These are phyloP conservation scores for Colletotrichum melonis DNA, from an alignment of 2,329 filamentous ascomycete species.

Conservation along the genomic window DNA sequence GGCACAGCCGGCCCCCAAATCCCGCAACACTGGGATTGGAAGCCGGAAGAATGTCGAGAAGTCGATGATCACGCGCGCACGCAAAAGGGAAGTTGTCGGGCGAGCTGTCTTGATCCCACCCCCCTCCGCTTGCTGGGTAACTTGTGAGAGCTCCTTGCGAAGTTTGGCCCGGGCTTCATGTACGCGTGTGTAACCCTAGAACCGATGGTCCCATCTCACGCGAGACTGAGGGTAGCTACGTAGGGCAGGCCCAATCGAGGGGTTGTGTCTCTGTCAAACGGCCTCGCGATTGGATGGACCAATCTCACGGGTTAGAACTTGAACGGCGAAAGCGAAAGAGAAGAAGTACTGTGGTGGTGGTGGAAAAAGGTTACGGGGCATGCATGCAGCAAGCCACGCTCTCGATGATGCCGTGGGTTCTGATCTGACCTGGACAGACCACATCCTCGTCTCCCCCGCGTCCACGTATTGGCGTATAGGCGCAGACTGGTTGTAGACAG, in stretches of 20 bases:
- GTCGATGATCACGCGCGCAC: constrained; percentile 19
- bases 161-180: neutral
- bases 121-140: neutral
- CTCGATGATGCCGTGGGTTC: constrained; percentile 30
- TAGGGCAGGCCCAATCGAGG: neutral
- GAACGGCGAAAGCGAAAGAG: constrained; percentile 11
- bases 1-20: constrained; percentile 22
- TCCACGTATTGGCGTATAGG: neutral
- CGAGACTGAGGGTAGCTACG: constrained; percentile 3
- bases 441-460: constrained; percentile 4
- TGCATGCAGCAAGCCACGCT: constrained; percentile 28
- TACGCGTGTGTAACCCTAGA: neutral
- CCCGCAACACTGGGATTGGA: constrained; percentile 10
- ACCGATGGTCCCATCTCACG: constrained; percentile 19
- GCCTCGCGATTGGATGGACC: constrained; percentile 8
- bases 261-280: neutral
- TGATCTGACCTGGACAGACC: constrained; percentile 4
- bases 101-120: constrained; percentile 18
- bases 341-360: too few species aligned
- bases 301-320: neutral
- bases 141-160: neutral
- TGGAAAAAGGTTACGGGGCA: constrained; percentile 9
- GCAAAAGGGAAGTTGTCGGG: neutral
- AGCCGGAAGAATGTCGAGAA: neutral
- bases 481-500: too few species aligned